These are phyloP conservation scores for Elsinoe perseae DNA, from an alignment of 2,329 filamentous ascomycete genomes.

Conservation along the genomic window DNA sequence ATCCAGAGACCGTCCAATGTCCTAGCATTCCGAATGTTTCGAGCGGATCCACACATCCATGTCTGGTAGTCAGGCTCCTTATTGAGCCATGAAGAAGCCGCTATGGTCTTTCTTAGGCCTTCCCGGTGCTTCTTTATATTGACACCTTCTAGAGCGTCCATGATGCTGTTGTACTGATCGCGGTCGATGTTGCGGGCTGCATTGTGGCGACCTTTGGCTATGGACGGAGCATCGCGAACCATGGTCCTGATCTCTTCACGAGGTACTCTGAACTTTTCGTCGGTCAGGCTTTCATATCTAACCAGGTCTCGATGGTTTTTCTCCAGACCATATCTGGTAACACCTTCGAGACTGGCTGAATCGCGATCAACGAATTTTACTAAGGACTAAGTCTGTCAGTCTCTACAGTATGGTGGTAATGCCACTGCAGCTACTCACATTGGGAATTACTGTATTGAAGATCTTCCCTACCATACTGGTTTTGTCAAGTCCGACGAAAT, in stretches of 20 bases:
- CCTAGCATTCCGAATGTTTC: neutral
- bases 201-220: neutral
- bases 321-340: neutral
- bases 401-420: neutral
- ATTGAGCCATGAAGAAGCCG: neutral
- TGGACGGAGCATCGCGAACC: neutral
- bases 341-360: neutral
- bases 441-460: neutral
- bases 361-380: neutral
- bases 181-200: neutral
- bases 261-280: neutral
- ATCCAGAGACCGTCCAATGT: neutral
- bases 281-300: neutral
- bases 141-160: neutral
- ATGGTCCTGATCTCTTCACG: conserved; percentile 1
- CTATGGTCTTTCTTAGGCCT: neutral
- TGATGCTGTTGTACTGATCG: neutral
- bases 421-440: neutral
- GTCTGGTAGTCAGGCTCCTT: neutral
- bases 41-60: neutral
- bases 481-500: neutral
- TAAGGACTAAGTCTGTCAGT: neutral
- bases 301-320: neutral
- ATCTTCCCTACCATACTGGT: neutral
- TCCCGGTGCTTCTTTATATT: neutral